Percentiles rank a stretch among this genome's conserved stretches.
These are phyloP conservation scores for Bipolaris gigantea DNA, from an alignment of 2,329 filamentous ascomycete genomes.

Conservation along the genomic window DNA sequence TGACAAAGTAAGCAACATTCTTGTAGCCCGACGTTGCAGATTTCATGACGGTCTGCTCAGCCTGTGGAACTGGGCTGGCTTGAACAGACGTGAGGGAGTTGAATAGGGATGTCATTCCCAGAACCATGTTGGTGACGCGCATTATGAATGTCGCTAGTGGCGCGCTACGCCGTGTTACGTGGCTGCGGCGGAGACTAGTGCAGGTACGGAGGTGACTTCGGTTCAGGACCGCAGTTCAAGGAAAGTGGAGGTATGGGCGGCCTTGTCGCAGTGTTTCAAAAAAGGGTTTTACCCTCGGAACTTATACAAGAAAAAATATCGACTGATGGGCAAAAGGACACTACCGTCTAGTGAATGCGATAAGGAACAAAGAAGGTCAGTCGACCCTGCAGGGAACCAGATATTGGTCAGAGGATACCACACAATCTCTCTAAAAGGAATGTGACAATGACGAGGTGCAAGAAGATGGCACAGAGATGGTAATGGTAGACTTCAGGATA, in stretches of 20 bases:
- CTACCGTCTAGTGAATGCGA: background rate
- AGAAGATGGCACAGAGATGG: slow-evolving; percentile 9
- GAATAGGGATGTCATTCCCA: slow-evolving; percentile 25
- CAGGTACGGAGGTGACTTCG: slow-evolving; percentile 21
- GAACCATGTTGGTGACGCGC: slow-evolving; percentile 26
- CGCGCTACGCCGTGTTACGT: slow-evolving; percentile 29
- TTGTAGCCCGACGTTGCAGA: slow-evolving; percentile 34
- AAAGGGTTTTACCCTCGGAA: background rate
- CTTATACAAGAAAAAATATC: slow-evolving; percentile 4
- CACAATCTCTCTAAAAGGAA: slow-evolving; percentile 24
- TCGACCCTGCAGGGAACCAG: slow-evolving; percentile 14
- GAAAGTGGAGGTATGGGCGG: background rate
- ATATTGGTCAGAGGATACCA: slow-evolving; percentile 28
- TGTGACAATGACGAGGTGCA: slow-evolving; percentile 27
- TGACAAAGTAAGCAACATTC: slow-evolving; percentile 45
- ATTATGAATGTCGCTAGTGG: slow-evolving; percentile 28
- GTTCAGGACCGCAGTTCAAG: slow-evolving; percentile 5
- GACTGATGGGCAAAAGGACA: background rate
- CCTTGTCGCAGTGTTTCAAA: background rate
- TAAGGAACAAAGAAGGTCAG: slow-evolving; percentile 8
- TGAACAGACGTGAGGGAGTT: slow-evolving; percentile 21
- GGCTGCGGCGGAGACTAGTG: slow-evolving; percentile 24
- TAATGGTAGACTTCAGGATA: background rate
- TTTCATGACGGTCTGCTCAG: slow-evolving; percentile 14
- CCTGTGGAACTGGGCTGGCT: slow-evolving; percentile 29